Conservation (phyloP, 2,329 filamentous ascomycete genomes). For the Botryosphaeria dothidea region DNA sequence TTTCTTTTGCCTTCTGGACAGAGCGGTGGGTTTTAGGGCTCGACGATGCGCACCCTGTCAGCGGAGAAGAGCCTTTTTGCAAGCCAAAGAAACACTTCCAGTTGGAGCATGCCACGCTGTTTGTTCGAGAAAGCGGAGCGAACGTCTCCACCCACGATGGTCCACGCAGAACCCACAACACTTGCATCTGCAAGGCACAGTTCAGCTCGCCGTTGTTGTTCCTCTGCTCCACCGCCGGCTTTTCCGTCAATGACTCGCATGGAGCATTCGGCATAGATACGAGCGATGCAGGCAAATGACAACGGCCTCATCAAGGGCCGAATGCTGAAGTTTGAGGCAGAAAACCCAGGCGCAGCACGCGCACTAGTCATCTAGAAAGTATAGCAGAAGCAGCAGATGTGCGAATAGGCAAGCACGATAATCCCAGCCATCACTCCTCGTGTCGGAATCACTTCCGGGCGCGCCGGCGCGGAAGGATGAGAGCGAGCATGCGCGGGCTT, state of each 20-base stretch:
- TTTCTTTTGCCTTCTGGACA: background rate
- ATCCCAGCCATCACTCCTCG: background rate
- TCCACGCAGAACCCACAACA: background rate
- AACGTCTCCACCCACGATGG: background rate
- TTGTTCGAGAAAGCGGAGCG: background rate
- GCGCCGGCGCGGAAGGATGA: background rate
- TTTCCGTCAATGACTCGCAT: background rate
- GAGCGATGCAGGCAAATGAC: background rate
- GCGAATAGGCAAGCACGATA: background rate
- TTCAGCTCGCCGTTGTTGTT: background rate
- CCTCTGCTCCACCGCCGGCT: background rate
- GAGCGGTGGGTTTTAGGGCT: background rate
- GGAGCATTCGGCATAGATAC: background rate
- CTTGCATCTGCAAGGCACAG: slow-evolving; percentile 7
- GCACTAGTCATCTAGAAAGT: too few species aligned
- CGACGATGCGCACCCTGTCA: background rate
- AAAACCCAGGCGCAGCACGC: too few species aligned
- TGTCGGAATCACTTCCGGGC: background rate
- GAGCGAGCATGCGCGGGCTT: too few species aligned
- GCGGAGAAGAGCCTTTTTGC: background rate
- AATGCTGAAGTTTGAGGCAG: background rate
- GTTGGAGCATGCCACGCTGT: slow-evolving; percentile 8
- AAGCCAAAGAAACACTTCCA: background rate
- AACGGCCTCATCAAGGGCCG: background rate
- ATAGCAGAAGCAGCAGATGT: background rate